Evolutionary conservation across 441 rosid genomes (phyloP), one percentile per base, ranked within the genome.

Genomic region (Syzygium syzygioides): DNA sequence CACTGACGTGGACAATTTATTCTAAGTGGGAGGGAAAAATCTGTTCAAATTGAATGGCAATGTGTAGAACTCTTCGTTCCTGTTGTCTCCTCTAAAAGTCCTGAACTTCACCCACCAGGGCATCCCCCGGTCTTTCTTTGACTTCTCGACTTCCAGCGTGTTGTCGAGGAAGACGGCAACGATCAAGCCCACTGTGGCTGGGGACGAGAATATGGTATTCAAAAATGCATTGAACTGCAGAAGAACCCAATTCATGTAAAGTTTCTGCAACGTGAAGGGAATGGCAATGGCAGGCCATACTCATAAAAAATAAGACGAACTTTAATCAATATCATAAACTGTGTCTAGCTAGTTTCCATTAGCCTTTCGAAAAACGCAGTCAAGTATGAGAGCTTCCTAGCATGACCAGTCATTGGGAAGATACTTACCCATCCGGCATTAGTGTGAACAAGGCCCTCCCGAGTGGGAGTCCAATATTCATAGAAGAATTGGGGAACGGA

Each of bases 71-170:
- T 95, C 98, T 88, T 95, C 96, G 60, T 95, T 95, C 71, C 98
- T 91, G 64, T 93, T 94, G 89, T 95, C 98, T 54, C 96, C 96
- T 86, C 92, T 90, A 34, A 95, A 95, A 3, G 94, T 93, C 89
- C 96, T 92, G 90, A 95, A 95, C 92, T 94, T 95, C 37, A 93
- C 96, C 98, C 98, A 95, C 98, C 98, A 95, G 18, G 96, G 96
- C 96, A 95, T 95, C 17, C 98, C 98, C 64, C 98, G 79, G 18
- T 95, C 96, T 89, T 93, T 95, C 94, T 93, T 95, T 8, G 96
- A 94, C 41, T 90, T 93, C 54, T 93, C 94, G 17, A 94, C 96
- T 48, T 95, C 94, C 14, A 95, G 37, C 1, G 98, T 95, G 76
- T 95, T 95, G 83, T 95, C 98, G 12, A 95, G 89, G 55, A 95